Evolutionary conservation across 73 alveolate genomes (phyloP).

Genomic region (Paramecium bursaria): DNA sequence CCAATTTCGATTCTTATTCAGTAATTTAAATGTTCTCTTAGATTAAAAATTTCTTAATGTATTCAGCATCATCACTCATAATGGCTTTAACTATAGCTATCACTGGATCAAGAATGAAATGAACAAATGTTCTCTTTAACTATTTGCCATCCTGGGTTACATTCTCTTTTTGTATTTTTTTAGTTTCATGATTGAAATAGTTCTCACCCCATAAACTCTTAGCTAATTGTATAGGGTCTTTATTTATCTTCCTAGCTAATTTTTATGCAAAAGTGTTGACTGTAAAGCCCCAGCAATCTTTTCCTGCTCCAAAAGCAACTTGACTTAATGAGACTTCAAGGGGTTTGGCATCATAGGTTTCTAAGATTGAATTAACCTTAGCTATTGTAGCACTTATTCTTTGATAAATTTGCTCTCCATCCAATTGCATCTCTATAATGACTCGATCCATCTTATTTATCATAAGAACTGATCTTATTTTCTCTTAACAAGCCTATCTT

Average conservation of each 20-base stretch:
- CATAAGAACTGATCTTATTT: conserved; percentile 90
- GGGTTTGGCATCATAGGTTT: conserved; percentile 76
- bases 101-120: conserved; percentile 90
- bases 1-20: conserved; percentile 70
- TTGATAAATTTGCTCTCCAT: conserved; percentile 90
- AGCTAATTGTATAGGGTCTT: conserved; percentile 70
- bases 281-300: conserved; percentile 95
- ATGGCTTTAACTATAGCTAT: conserved; percentile 72
- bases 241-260: conserved; percentile 80
- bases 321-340: conserved; percentile 87
- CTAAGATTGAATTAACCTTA: conserved; percentile 79
- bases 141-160: conserved; percentile 73
- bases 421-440: conserved; percentile 80
- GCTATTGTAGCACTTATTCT: conserved; percentile 78
- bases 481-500: conserved; percentile 93
- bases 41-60: conserved; percentile 75
- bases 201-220: conserved; percentile 94
- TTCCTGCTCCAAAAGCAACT: conserved; percentile 95
- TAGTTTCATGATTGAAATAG: conserved; percentile 75
- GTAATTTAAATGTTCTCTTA: conserved; percentile 64
- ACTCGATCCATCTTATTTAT: conserved; percentile 94
- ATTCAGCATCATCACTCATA: conserved; percentile 76
- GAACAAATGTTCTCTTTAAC: conserved; percentile 85
- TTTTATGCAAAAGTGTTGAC: conserved; percentile 84
- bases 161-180: conserved; percentile 62